A percentile compares a stretch with the other conserved stretches of the same genome.
phyloP scores from a whole-genome alignment of 495 filamentous ascomycete genomes.

The Polyplosphaeria fusca region DNA sequence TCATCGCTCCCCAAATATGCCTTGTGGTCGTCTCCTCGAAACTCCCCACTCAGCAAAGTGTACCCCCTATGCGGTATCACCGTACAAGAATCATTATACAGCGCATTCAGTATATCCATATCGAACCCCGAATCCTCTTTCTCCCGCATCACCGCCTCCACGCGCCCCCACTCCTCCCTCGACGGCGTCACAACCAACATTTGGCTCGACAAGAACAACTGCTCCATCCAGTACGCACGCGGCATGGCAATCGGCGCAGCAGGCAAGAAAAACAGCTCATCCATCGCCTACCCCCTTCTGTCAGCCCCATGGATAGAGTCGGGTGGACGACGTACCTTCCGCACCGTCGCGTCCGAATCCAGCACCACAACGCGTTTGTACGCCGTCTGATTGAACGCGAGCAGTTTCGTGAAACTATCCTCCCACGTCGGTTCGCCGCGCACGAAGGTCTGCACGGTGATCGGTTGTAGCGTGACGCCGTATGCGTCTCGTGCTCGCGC shows the following conservation, averaged over 20 bases:
- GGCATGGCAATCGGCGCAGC: conserved; percentile 59
- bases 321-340: conserved; percentile 36
- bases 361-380: conserved; percentile 66
- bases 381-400: conserved; percentile 66
- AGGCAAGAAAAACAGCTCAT: conserved; percentile 74
- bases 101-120: conserved; percentile 47
- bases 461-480: conserved; percentile 58
- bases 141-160: conserved; percentile 38
- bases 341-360: conserved; percentile 64
- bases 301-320: conserved; percentile 45
- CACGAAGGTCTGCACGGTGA: conserved; percentile 49
- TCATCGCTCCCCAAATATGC: conserved; percentile 26
- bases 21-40: conserved; percentile 7
- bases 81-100: conserved; percentile 15
- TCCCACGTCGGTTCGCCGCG: conserved; percentile 52
- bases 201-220: conserved; percentile 56
- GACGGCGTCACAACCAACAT: conserved; percentile 65
- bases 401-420: conserved; percentile 64
- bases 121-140: conserved; percentile 53
- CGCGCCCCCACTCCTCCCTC: conserved; percentile 21
- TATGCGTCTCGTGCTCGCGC: conserved; percentile 59
- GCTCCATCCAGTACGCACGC: conserved; percentile 67
- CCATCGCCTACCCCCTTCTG: conserved; percentile 54
- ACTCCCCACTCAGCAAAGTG: conserved; percentile 28
- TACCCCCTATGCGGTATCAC: conserved; percentile 29